Evolutionary conservation across 2,329 filamentous ascomycete species (phyloP), one percentile per base, ranked within the genome.

Genomic region (Xylaria sp.): DNA sequence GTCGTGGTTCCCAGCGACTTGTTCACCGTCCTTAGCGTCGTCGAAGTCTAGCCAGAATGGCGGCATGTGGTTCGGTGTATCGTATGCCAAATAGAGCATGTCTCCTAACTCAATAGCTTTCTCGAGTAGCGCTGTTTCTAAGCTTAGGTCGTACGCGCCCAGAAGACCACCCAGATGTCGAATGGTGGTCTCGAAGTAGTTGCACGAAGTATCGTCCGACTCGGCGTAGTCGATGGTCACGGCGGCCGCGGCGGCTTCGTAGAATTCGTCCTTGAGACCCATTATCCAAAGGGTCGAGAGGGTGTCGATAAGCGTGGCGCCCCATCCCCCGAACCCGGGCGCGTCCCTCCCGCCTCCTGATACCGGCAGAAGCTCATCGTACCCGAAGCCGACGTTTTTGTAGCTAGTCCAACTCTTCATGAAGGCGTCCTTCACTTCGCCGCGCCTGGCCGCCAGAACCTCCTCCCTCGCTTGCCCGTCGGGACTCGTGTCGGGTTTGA

Each of bases 211-310:
- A 7, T 71, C 66, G 2, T 61, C 66, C 1, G 77, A 74, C 4
- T 70, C 72, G 1, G 72, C 71, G 57, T 81, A 84, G 63, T 84
- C 77, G 50, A 84, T 74, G 9, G 74, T 74, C 20, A 69, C 69
- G 2, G 80, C 74, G 2, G 78, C 81, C 22, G 72, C 70, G 2
- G 80, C 76, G 4, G 84, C 83, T 18, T 77, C 67, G 45, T 78
- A 70, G 59, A 87, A 86, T 26, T 87, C 84, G 1, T 78, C 72
- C 26, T 76, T 69, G 39, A 86, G 68, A 6, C 71, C 83, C 83
- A 87, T 85, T 42, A 88, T 86, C 75, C 78, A 81, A 2, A 87
- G 76, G 0, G 83, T 85, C 56, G 87, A 84, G 46, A 87, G 73
- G 0, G 78, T 71, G 63, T 88, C 85, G 20, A 87, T 78, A 45